phyloP scores from a whole-genome alignment of 148 eudicot genomes.

The Simmondsia chinensis region DNA sequence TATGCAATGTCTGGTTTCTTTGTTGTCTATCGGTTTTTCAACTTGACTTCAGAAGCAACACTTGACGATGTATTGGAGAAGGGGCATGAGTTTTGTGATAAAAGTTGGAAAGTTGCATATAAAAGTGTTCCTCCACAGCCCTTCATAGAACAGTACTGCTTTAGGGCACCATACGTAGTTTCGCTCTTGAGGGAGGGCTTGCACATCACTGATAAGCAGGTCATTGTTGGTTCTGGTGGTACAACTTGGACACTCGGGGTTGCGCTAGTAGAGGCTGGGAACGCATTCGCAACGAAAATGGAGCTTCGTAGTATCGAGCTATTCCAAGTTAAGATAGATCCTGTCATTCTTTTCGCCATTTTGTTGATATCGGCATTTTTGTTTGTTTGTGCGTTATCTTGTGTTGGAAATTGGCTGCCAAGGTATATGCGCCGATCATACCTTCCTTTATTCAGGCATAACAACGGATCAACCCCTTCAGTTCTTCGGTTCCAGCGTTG shows the following conservation, averaged over 20 bases:
- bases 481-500: slow-evolving; percentile 58
- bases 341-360: slow-evolving; percentile 43
- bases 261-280: slow-evolving; percentile 74
- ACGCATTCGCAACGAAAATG: slow-evolving; percentile 40
- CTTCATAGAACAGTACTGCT: slow-evolving; percentile 39
- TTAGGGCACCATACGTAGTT: slow-evolving; percentile 53
- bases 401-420: slow-evolving; percentile 48
- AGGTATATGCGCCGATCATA: slow-evolving; percentile 48
- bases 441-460: slow-evolving; percentile 66
- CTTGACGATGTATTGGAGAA: slow-evolving; percentile 48
- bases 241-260: slow-evolving; percentile 81
- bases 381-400: slow-evolving; percentile 49
- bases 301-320: slow-evolving; percentile 38
- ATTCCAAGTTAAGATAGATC: slow-evolving; percentile 62
- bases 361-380: slow-evolving; percentile 46
- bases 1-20: slow-evolving; percentile 87
- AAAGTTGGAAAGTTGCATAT: no score
- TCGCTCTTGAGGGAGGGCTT: slow-evolving; percentile 56
- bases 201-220: slow-evolving; percentile 36
- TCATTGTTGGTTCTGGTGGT: slow-evolving; percentile 70
- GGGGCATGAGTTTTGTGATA: slow-evolving; percentile 46
- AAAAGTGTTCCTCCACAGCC: slow-evolving; percentile 13
- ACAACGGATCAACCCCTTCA: slow-evolving; percentile 43
- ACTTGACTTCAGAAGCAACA: slow-evolving; percentile 42
- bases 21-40: slow-evolving; percentile 49